Percentiles rank a stretch among this genome's conserved stretches.
phyloP scores from a whole-genome alignment of 331 rosid genomes.

The Rhamnella rubrinervis region DNA sequence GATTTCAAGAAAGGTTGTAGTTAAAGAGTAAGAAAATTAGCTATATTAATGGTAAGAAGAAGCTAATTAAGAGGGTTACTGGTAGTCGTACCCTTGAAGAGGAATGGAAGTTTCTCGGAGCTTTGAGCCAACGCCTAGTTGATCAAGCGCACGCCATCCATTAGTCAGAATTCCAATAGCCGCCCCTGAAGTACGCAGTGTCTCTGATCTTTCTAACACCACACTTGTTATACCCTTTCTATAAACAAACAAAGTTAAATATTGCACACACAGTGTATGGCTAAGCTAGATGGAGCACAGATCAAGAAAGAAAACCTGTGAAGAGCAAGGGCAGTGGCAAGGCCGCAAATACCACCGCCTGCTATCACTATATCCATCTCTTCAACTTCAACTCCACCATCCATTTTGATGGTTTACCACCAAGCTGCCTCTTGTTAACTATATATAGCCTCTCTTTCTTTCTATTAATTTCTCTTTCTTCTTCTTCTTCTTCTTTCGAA shows the following conservation, averaged over 20 bases:
- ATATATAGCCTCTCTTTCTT: no score
- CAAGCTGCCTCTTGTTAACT: no score
- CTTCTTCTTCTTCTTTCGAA: no score
- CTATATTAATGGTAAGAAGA: not conserved
- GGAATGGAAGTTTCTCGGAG: slow-evolving; percentile 49
- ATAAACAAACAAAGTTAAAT: not conserved
- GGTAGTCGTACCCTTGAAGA: slow-evolving; percentile 26
- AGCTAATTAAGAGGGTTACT: no score
- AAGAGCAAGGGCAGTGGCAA: slow-evolving; percentile 38
- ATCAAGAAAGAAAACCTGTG: slow-evolving; percentile 16
- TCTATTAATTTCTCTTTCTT: no score
- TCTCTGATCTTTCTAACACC: slow-evolving; percentile 51
- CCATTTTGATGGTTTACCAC: not conserved
- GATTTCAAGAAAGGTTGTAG: no score
- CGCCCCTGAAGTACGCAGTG: slow-evolving; percentile 43
- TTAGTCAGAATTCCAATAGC: slow-evolving; percentile 50
- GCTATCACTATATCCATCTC: slow-evolving; percentile 27
- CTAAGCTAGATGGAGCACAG: no score
- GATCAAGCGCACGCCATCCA: slow-evolving; percentile 66
- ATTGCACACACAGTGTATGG: no score
- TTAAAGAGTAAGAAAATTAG: no score
- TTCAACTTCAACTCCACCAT: not conserved
- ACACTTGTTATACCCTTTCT: slow-evolving; percentile 52
- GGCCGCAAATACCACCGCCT: slow-evolving; percentile 41
- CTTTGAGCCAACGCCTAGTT: slow-evolving; percentile 47